These are phyloP conservation scores for Lathyrus aphaca DNA, from an alignment of 306 rosid species.

Conservation along the genomic window DNA sequence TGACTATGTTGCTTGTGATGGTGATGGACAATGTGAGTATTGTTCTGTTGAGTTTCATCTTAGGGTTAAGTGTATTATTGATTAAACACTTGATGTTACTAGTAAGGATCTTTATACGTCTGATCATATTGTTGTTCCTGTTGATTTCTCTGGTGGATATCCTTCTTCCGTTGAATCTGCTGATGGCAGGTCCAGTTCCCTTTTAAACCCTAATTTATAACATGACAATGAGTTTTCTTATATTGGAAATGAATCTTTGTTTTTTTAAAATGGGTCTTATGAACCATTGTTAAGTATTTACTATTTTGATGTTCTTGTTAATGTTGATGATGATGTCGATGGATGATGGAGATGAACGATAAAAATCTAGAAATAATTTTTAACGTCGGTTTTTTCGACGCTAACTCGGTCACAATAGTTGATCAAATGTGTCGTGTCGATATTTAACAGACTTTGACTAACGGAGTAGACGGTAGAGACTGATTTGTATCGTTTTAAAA, in stretches of 20 bases:
- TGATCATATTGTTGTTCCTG: conserved; percentile 92
- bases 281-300: neutral
- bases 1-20: conserved; percentile 97
- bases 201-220: conserved; percentile 15
- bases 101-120: conserved; percentile 82
- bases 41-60: conserved; percentile 97
- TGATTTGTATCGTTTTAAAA: no score
- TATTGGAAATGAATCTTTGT: neutral
- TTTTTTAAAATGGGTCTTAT: no score
- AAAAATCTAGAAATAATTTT: no score
- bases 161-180: conserved; percentile 53
- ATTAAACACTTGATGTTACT: conserved; percentile 83
- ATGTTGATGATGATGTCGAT: no score
- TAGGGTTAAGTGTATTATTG: conserved; percentile 71
- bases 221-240: neutral
- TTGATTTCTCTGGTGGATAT: conserved; percentile 59
- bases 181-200: conserved; percentile 50
- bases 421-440: no score
- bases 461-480: no score
- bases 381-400: no score
- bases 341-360: no score
- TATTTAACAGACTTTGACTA: no score
- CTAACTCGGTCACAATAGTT: no score
- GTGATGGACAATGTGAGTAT: conserved; percentile 96
- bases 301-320: neutral